phyloP scores from a whole-genome alignment of 805 yeast species.

The Priceomyces fermenticarens region DNA sequence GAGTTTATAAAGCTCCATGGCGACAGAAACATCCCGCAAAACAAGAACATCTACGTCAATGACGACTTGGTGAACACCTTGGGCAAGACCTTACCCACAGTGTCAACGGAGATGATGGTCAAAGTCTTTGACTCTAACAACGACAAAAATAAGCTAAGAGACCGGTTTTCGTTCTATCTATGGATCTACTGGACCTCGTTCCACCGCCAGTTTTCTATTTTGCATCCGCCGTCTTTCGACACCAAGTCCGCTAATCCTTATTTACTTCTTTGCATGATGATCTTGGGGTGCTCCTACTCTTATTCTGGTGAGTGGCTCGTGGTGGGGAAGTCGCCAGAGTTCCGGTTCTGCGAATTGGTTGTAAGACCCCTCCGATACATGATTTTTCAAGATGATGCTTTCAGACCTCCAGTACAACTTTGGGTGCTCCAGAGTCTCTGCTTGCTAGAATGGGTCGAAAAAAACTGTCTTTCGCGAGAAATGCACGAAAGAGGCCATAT shows the following conservation, averaged over 20 bases:
- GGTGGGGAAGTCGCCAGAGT: constrained; percentile 27
- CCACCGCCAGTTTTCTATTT: constrained; percentile 57
- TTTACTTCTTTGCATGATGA: constrained; percentile 51
- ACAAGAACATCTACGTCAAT: constrained; percentile 39
- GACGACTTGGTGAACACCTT: constrained; percentile 32
- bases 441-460: constrained; percentile 76
- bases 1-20: constrained; percentile 14
- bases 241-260: constrained; percentile 47
- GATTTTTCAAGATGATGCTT: constrained; percentile 67
- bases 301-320: constrained; percentile 6
- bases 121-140: constrained; percentile 22
- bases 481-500: constrained; percentile 81
- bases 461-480: constrained; percentile 62
- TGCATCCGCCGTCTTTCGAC: constrained; percentile 58
- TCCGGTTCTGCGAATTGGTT: constrained; percentile 43
- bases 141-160: constrained; percentile 20
- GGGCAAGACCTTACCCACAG: constrained; percentile 24
- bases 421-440: constrained; percentile 77
- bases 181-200: constrained; percentile 55
- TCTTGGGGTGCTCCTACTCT: constrained; percentile 52
- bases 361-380: constrained; percentile 64
- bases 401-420: constrained; percentile 70
- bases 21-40: constrained; percentile 19
- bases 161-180: constrained; percentile 33
- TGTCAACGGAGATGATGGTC: constrained; percentile 23